Percentiles rank a stretch among this genome's conserved stretches.
Evolutionary conservation across 192 early-diverging fungal species (phyloP).

Genomic region (Geosiphon pyriformis): DNA sequence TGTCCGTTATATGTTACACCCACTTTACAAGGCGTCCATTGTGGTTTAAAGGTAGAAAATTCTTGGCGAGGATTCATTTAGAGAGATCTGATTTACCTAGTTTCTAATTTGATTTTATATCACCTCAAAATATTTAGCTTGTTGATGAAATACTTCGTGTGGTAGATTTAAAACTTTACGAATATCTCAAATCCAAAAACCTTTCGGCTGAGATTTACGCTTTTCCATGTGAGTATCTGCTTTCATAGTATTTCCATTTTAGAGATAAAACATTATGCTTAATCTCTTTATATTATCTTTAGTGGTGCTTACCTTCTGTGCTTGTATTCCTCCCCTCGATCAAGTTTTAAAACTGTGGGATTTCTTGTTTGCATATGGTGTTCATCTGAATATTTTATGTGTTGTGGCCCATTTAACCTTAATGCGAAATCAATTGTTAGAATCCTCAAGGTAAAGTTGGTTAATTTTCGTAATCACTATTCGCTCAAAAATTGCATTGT

Average conservation of each 20-base stretch:
- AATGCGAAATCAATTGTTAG: constrained; percentile 70
- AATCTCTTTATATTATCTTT: constrained; percentile 9
- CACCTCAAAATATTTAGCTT: too few relatives aligned
- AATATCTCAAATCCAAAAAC: constrained; percentile 63
- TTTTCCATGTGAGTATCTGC: constrained; percentile 67
- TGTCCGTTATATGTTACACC: constrained; percentile 94
- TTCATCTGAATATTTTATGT: constrained; percentile 90
- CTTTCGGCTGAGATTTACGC: constrained; percentile 79
- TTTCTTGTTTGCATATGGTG: constrained; percentile 81
- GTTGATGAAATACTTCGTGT: constrained; percentile 73
- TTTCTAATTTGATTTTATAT: too few relatives aligned
- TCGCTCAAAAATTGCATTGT: too few relatives aligned
- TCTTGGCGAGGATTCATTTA: too few relatives aligned
- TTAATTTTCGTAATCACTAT: too few relatives aligned
- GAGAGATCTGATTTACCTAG: too few relatives aligned
- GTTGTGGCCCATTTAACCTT: constrained; percentile 78
- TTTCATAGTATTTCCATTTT: background rate
- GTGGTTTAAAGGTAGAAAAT: constrained; percentile 74
- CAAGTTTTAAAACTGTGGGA: constrained; percentile 90
- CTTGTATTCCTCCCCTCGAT: constrained; percentile 79
- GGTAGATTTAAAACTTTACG: constrained; percentile 69
- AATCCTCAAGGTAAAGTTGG: constrained; percentile 58
- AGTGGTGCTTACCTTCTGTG: constrained; percentile 88
- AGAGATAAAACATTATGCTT: constrained; percentile 2
- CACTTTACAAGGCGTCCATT: constrained; percentile 83